Conservation (phyloP, 2,329 filamentous ascomycete genomes). For the Fonsecaea monophora region DNA sequence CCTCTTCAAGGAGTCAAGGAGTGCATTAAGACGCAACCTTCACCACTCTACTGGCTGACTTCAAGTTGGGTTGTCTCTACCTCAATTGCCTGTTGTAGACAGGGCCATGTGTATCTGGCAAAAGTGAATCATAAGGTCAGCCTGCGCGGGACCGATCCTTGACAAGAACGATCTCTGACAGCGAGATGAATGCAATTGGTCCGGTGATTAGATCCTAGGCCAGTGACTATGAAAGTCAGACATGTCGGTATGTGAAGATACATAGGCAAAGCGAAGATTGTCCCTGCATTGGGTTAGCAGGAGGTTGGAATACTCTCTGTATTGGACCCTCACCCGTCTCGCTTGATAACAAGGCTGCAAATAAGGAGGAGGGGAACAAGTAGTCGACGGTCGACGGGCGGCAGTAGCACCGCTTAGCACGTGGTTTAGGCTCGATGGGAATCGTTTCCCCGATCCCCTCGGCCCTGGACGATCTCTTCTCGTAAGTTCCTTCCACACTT, state of each 20-base stretch:
- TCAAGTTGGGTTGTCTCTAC: not conserved
- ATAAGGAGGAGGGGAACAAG: not conserved
- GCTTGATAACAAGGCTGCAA: not conserved
- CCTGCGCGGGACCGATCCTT: not conserved
- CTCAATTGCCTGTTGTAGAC: not conserved
- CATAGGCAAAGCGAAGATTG: not conserved
- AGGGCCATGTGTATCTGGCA: not conserved
- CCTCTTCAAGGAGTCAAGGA: too few species aligned
- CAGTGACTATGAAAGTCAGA: not conserved
- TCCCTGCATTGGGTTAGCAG: not conserved
- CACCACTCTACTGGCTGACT: not conserved
- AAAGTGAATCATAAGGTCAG: not conserved
- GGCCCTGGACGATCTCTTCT: not conserved
- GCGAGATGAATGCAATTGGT: not conserved
- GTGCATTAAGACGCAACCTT: not conserved
- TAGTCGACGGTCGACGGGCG: not conserved
- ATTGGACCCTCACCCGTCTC: not conserved
- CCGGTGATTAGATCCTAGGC: not conserved
- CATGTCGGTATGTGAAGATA: not conserved
- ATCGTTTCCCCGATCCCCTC: not conserved
- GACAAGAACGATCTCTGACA: not conserved
- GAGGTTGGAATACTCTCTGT: not conserved
- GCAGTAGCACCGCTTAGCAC: not conserved
- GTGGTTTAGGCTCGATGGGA: not conserved
- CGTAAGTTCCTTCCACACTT: slow-evolving; percentile 2